Percentiles rank a stretch among this genome's conserved stretches.
phyloP scores from a whole-genome alignment of 208 protist species.

The Leishmania braziliensis region DNA sequence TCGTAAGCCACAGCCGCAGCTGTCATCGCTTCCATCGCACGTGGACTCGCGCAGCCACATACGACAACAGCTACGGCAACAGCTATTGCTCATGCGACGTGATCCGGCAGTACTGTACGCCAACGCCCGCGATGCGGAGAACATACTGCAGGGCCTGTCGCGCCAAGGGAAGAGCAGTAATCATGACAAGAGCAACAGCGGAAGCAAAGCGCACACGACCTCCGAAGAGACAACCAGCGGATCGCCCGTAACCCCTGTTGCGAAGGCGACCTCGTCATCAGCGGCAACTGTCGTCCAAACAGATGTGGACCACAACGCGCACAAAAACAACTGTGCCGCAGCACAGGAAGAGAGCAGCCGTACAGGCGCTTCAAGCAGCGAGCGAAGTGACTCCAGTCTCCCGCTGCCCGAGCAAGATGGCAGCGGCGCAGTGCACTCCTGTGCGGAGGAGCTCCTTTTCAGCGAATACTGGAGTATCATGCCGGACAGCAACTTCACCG shows the following conservation, averaged over 20 bases:
- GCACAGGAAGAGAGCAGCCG: not conserved
- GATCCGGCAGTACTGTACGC: constrained; percentile 74
- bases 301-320: not conserved
- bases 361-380: not conserved
- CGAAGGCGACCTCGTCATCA: not conserved
- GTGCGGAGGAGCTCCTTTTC: constrained; percentile 10
- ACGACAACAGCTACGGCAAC: constrained; percentile 52
- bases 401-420: not conserved
- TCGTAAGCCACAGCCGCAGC: not conserved
- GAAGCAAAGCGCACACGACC: not conserved
- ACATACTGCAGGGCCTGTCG: constrained; percentile 33
- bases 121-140: constrained; percentile 49
- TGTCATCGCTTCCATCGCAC: not conserved
- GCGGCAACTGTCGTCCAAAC: not conserved
- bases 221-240: not conserved
- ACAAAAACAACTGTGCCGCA: not conserved
- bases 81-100: constrained; percentile 67
- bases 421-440: not conserved
- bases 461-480: constrained; percentile 60
- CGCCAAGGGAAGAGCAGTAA: not conserved
- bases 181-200: not conserved
- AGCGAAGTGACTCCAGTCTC: not conserved
- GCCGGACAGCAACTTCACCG: constrained; percentile 63
- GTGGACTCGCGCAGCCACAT: constrained; percentile 10
- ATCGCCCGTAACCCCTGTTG: not conserved